Evolutionary conservation across 2,329 filamentous ascomycete genomes (phyloP), one percentile per base, ranked within the genome.

Genomic region (Aspergillus viridinutans): DNA sequence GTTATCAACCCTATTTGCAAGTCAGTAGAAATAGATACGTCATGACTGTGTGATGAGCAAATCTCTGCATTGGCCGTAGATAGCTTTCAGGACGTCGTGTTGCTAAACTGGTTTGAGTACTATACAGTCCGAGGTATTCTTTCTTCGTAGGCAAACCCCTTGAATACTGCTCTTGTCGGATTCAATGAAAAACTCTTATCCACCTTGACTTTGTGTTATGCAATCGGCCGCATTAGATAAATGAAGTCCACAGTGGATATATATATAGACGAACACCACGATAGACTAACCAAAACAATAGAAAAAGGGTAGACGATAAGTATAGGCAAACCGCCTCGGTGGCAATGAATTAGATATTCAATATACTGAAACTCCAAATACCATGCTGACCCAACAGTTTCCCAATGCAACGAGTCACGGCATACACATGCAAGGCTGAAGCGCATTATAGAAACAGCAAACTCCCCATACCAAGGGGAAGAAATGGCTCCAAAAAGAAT

Each of bases 381-480:
- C 32, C 35, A 38, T 38, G 40, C 35, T 35, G 29, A 50, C 21
- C 26, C 45, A 32, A 32, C 28, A 42, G 23, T 14, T 17, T 49
- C 29, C 53, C 47, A 50, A 55, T 57, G 55, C 55, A 57, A 56
- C 38, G 17, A 52, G 20, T 50, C 26, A 12, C 29, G 28, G 25
- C 47, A 42, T 29, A 49, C 26, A 29, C 35, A 53, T 63, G 58
- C 61, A 62, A 58, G 54, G 60, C 57, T 58, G 49, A 53, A 60
- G 54, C 52, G 58, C 54, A 49, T 51, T 53, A 47, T 52, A 55
- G 58, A 56, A 61, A 58, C 57, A 58, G 56, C 58, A 43, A 54
- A 14, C 26, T 43, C n/a, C 40, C 17, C 32, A 55, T 57, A 52
- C 38, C 54, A 49, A 40, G 5, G 43, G 43, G 21, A 55, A 59